A percentile compares a stretch with the other conserved stretches of the same genome.
These are phyloP conservation scores for Kluyveromyces lactis DNA, from an alignment of 805 yeast genomes.

Conservation along the genomic window DNA sequence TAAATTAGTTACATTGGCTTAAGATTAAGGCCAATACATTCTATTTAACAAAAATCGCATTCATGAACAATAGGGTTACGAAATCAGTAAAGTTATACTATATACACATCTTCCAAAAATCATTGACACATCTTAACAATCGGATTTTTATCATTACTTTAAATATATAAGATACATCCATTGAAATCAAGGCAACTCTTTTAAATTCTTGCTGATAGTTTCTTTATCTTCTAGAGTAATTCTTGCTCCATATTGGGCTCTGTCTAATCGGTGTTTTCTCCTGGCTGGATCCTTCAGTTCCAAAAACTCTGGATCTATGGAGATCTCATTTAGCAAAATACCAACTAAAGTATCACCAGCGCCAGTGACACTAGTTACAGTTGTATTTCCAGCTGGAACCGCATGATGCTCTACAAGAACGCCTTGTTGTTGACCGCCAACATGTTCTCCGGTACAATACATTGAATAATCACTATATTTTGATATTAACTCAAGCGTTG, in stretches of 20 bases:
- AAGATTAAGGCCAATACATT: too few species aligned
- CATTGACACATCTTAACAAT: too few species aligned
- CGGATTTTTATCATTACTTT: too few species aligned
- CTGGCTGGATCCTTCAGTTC: neutral
- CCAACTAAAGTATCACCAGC: conserved; percentile 85
- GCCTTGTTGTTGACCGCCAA: conserved; percentile 32
- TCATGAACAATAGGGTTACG: too few species aligned
- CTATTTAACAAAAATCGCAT: too few species aligned
- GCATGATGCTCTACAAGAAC: conserved; percentile 57
- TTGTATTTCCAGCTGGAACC: conserved; percentile 29
- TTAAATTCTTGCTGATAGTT: conserved; percentile 7
- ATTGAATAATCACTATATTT: conserved; percentile 7
- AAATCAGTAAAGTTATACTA: too few species aligned
- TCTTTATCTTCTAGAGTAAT: conserved; percentile 9
- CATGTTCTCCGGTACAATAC: conserved; percentile 1
- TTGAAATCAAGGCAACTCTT: conserved; percentile 5
- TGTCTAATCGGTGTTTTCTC: conserved; percentile 4
- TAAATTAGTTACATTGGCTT: conserved; percentile 15
- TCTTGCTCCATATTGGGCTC: conserved; percentile 11
- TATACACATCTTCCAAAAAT: too few species aligned
- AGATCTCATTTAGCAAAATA: conserved; percentile 39
- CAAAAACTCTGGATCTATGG: conserved; percentile 3
- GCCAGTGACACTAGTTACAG: conserved; percentile 66
- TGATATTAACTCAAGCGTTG: conserved; percentile 11
- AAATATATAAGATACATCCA: too few species aligned